A percentile compares a stretch with the other conserved stretches of the same genome.
Conservation (phyloP, 2,329 filamentous ascomycete species). For the Clonostachys solani region DNA sequence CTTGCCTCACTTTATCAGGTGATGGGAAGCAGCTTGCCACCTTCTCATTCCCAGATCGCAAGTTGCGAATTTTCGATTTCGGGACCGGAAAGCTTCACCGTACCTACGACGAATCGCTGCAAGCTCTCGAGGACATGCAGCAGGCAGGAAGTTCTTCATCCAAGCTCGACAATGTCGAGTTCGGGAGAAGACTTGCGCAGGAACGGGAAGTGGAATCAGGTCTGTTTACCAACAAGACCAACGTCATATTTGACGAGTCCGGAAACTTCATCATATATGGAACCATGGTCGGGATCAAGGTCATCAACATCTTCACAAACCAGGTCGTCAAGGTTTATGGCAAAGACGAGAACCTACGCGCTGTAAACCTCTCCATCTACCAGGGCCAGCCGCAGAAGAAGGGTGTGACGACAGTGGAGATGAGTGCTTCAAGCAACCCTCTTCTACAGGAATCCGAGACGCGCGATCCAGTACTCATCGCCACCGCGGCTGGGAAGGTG, state of each 20-base stretch:
- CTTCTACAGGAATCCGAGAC: slow-evolving; percentile 88
- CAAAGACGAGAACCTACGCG: slow-evolving; percentile 81
- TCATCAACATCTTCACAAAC: slow-evolving; percentile 94
- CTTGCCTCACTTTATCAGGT: slow-evolving; percentile 80
- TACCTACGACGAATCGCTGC: slow-evolving; percentile 91
- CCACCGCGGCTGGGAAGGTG: slow-evolving; percentile 79
- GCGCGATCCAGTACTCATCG: slow-evolving; percentile 82
- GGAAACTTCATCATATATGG: slow-evolving; percentile 94
- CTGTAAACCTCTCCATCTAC: slow-evolving; percentile 80
- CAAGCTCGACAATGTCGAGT: slow-evolving; percentile 85
- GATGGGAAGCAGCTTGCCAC: slow-evolving; percentile 82
- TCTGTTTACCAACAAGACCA: slow-evolving; percentile 64
- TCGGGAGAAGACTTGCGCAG: slow-evolving; percentile 79
- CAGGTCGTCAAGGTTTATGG: slow-evolving; percentile 87
- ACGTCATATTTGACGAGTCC: slow-evolving; percentile 93
- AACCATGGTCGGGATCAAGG: slow-evolving; percentile 87
- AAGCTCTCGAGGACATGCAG: slow-evolving; percentile 90
- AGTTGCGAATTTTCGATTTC: slow-evolving; percentile 92
- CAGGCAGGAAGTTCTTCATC: slow-evolving; percentile 81
- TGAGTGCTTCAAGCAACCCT: slow-evolving; percentile 94
- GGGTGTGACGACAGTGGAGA: slow-evolving; percentile 86
- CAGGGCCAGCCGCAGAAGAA: slow-evolving; percentile 96
- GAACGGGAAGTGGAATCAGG: slow-evolving; percentile 81
- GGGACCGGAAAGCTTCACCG: slow-evolving; percentile 80
- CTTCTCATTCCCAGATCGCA: slow-evolving; percentile 88